These are phyloP conservation scores for Phytophthora sp. DNA, from an alignment of 352 stramenopile genomes.

Conservation along the genomic window DNA sequence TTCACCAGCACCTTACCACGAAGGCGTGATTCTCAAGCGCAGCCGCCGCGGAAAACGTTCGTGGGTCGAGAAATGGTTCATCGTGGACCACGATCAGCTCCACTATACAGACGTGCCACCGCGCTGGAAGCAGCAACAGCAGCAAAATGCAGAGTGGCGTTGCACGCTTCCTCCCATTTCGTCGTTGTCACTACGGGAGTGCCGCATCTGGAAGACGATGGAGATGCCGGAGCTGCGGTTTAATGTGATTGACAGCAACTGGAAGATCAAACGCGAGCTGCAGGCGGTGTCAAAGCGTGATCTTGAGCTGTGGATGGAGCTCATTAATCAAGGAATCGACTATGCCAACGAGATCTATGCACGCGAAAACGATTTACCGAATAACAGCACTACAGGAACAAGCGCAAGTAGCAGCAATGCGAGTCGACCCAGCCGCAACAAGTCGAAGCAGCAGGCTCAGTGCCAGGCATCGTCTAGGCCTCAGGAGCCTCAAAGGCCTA, in stretches of 20 bases:
- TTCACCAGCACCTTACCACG: slow-evolving; percentile 50
- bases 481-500: slow-evolving; percentile 17
- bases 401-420: slow-evolving; percentile 36
- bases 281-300: slow-evolving; percentile 65
- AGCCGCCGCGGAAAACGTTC: slow-evolving; percentile 72
- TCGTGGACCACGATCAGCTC: slow-evolving; percentile 72
- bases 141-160: slow-evolving; percentile 33
- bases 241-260: slow-evolving; percentile 76
- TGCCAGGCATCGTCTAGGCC: slow-evolving; percentile 9
- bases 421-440: slow-evolving; percentile 34
- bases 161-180: slow-evolving; percentile 49
- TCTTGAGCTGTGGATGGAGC: slow-evolving; percentile 71
- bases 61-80: slow-evolving; percentile 77
- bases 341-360: slow-evolving; percentile 66
- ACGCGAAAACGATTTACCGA: slow-evolving; percentile 37
- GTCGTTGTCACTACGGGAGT: slow-evolving; percentile 69
- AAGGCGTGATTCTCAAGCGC: slow-evolving; percentile 74
- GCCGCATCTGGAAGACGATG: slow-evolving; percentile 88
- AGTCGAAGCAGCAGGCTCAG: slow-evolving; percentile 20
- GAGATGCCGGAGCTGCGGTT: slow-evolving; percentile 85
- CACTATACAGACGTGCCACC: slow-evolving; percentile 65
- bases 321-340: slow-evolving; percentile 81
- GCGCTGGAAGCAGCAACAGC: slow-evolving; percentile 35
- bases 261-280: slow-evolving; percentile 87
- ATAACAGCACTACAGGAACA: slow-evolving; percentile 43